Evolutionary conservation across 495 filamentous ascomycete genomes (phyloP).

Genomic region (Daldinia caldariorum): DNA sequence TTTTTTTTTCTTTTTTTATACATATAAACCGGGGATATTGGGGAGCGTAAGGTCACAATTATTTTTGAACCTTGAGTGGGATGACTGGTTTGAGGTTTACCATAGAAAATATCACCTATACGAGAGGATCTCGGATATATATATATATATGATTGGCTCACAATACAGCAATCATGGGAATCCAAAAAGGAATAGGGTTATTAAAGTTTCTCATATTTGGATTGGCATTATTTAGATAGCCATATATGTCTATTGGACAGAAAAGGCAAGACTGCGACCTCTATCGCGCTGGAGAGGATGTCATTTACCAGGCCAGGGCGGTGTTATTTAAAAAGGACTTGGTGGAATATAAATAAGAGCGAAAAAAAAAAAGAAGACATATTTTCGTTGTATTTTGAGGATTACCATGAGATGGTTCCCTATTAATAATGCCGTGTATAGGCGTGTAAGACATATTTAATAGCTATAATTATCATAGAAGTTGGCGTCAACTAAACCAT

Average conservation of each 20-base stretch:
- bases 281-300: constrained; percentile 7
- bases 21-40: background rate
- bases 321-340: background rate
- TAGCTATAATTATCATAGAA: constrained; percentile 1
- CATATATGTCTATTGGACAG: background rate
- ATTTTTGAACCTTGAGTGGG: background rate
- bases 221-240: constrained; percentile 19
- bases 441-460: background rate
- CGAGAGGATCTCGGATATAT: constrained; percentile 1
- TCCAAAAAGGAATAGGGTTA: background rate
- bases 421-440: background rate
- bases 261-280: background rate
- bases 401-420: background rate
- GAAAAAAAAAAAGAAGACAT: constrained; percentile 4
- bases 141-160: constrained; percentile 2
- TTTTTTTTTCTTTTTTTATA: background rate
- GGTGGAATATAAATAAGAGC: background rate
- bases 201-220: constrained; percentile 16
- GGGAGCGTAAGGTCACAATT: constrained; percentile 13
- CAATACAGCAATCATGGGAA: constrained; percentile 7
- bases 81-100: constrained; percentile 1
- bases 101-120: constrained; percentile 7
- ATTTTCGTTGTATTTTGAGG: background rate
- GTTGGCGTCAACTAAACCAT: background rate
- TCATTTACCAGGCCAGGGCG: background rate